Conservation (phyloP, 208 protist species). For the Leishmania martiniquensis region DNA sequence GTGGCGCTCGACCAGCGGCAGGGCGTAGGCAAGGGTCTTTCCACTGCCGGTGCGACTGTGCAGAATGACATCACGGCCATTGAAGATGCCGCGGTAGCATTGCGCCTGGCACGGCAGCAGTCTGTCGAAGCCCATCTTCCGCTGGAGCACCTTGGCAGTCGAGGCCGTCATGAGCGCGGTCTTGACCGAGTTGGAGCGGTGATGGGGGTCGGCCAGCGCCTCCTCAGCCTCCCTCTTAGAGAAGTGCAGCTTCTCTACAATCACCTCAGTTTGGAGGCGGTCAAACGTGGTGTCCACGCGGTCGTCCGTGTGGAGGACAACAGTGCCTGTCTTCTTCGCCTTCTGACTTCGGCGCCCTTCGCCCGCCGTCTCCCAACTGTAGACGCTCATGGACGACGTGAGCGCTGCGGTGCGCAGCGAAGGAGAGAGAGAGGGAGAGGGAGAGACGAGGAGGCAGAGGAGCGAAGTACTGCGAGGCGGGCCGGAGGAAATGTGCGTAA, state of each 20-base stretch:
- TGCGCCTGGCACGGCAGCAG: slow-evolving; percentile 87
- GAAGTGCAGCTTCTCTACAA: slow-evolving; percentile 30
- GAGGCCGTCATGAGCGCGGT: slow-evolving; percentile 69
- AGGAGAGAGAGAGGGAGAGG: not conserved
- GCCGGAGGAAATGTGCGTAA: not conserved
- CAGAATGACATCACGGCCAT: slow-evolving; percentile 89
- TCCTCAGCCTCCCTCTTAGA: slow-evolving; percentile 25
- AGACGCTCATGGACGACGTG: slow-evolving; percentile 42
- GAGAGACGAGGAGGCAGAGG: not conserved
- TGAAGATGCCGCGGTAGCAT: slow-evolving; percentile 88
- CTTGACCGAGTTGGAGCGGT: slow-evolving; percentile 23
- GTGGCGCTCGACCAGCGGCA: slow-evolving; percentile 94
- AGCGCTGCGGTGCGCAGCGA: not conserved
- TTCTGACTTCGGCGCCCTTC: slow-evolving; percentile 45
- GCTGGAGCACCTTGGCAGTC: slow-evolving; percentile 53
- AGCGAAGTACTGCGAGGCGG: not conserved
- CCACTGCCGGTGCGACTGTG: slow-evolving; percentile 95
- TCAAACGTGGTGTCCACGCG: slow-evolving; percentile 70
- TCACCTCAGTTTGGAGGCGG: slow-evolving; percentile 61
- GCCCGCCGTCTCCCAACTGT: slow-evolving; percentile 81
- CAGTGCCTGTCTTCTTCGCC: slow-evolving; percentile 84
- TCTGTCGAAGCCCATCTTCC: slow-evolving; percentile 59
- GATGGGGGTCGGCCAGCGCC: slow-evolving; percentile 30
- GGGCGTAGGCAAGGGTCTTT: slow-evolving; percentile 98
- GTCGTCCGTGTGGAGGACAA: slow-evolving; percentile 83